Percentiles rank a stretch among this genome's conserved stretches.
Evolutionary conservation across 2,329 filamentous ascomycete species (phyloP).

Genomic region (Ophiocordyceps australis): DNA sequence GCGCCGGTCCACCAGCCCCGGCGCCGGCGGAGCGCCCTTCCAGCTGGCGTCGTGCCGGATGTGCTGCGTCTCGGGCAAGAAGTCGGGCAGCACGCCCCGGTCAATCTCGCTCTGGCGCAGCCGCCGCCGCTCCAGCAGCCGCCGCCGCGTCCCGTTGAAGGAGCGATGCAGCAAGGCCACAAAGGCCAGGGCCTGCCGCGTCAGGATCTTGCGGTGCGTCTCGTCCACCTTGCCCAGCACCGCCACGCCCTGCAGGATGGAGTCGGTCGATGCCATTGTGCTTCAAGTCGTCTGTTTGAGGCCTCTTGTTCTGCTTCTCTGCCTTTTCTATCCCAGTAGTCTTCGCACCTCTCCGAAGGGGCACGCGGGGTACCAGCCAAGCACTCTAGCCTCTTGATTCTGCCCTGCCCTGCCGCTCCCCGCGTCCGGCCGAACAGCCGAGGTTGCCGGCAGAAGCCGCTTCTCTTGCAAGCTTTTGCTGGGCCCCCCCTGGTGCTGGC

Average conservation of each 20-base stretch:
- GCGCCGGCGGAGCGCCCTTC: constrained; percentile 82
- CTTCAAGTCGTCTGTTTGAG: too few relatives aligned
- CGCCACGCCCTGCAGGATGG: constrained; percentile 73
- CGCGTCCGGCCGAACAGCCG: constrained; percentile 10
- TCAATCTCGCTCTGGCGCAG: constrained; percentile 85
- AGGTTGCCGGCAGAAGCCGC: too few relatives aligned
- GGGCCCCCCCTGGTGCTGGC: not conserved
- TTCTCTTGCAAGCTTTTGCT: too few relatives aligned
- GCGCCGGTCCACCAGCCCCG: constrained; percentile 79
- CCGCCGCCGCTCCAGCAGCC: constrained; percentile 70
- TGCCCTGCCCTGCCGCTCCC: constrained; percentile 4
- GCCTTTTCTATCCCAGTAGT: too few relatives aligned
- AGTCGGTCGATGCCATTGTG: constrained; percentile 50
- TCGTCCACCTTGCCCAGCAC: constrained; percentile 67
- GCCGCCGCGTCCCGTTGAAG: constrained; percentile 81
- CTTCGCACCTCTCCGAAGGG: too few relatives aligned
- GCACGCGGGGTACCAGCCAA: too few relatives aligned
- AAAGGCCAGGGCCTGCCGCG: constrained; percentile 77
- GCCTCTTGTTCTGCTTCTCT: too few relatives aligned
- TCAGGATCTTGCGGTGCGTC: constrained; percentile 77
- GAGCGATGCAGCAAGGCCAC: constrained; percentile 86
- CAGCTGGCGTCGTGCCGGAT: constrained; percentile 89
- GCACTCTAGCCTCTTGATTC: too few relatives aligned
- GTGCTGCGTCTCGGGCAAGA: constrained; percentile 87
- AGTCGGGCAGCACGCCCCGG: constrained; percentile 75